phyloP scores from a whole-genome alignment of 192 early-diverging fungal species.

The Thoreauomyces humboldtii region DNA sequence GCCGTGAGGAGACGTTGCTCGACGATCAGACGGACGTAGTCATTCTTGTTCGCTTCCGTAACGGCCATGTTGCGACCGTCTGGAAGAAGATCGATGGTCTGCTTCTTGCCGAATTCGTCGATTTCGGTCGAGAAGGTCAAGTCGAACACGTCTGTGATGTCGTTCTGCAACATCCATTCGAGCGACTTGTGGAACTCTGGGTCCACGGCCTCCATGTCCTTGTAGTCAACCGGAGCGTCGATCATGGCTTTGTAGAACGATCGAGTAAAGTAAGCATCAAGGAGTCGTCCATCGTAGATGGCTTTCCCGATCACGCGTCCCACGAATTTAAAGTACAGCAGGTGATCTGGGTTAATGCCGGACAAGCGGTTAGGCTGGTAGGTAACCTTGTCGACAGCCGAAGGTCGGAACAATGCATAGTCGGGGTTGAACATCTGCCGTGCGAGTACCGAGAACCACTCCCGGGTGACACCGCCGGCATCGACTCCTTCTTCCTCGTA shows the following conservation, averaged over 20 bases:
- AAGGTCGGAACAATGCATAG: constrained; percentile 96
- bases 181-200: constrained; percentile 95
- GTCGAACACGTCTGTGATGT: constrained; percentile 93
- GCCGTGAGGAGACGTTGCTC: constrained; percentile 88
- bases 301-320: constrained; percentile 98
- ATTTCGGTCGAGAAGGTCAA: constrained; percentile 92
- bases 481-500: constrained; percentile 97
- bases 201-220: constrained; percentile 97
- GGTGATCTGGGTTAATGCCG: constrained; percentile 88
- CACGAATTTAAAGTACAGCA: constrained; percentile 96
- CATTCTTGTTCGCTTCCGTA: constrained; percentile 94
- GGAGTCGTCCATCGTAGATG: constrained; percentile 91
- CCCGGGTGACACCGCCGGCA: constrained; percentile 94
- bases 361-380: constrained; percentile 97
- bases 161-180: constrained; percentile 97
- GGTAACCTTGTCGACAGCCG: constrained; percentile 91
- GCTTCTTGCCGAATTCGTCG: constrained; percentile 87
- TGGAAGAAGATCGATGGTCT: constrained; percentile 83
- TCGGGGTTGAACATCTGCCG: constrained; percentile 98
- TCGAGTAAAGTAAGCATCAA: constrained; percentile 96
- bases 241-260: constrained; percentile 99
- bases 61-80: constrained; percentile 85
- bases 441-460: constrained; percentile 97
- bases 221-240: constrained; percentile 87
- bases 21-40: constrained; percentile 91